phyloP scores from a whole-genome alignment of 2,329 filamentous ascomycete species.

The Claviceps spartinae region DNA sequence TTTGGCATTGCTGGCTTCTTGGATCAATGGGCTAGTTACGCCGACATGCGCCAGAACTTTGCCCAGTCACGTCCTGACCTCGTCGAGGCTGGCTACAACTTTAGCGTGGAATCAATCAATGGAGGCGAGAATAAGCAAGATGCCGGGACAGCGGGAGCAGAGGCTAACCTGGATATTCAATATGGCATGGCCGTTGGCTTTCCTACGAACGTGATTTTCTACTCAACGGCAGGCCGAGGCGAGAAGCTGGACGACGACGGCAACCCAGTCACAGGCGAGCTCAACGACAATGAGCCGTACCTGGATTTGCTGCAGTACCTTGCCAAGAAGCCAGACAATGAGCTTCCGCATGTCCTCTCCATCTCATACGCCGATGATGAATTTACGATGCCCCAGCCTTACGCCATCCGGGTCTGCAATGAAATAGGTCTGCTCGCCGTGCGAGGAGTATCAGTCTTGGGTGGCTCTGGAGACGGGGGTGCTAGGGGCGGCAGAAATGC shows the following conservation, averaged over 20 bases:
- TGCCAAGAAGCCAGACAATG: conserved; percentile 26
- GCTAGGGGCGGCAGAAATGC: conserved; percentile 31
- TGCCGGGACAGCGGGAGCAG: conserved; percentile 23
- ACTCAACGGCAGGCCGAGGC: conserved; percentile 30
- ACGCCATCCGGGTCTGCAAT: conserved; percentile 38
- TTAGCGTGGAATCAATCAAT: conserved; percentile 27
- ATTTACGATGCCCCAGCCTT: conserved; percentile 35
- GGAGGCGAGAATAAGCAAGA: conserved; percentile 30
- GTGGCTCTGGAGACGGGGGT: conserved; percentile 38
- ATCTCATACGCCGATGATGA: conserved; percentile 48
- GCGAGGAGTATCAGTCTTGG: conserved; percentile 37
- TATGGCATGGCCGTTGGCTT: conserved; percentile 32
- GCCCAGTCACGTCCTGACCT: conserved; percentile 22
- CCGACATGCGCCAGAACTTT: conserved; percentile 28
- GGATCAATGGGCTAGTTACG: conserved; percentile 31
- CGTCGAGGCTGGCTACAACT: conserved; percentile 23
- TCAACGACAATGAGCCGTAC: conserved; percentile 41
- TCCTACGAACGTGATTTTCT: conserved; percentile 31
- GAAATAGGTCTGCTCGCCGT: conserved; percentile 39
- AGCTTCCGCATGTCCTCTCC: conserved; percentile 41
- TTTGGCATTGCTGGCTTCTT: conserved; percentile 37
- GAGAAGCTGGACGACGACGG: conserved; percentile 26
- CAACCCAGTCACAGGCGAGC: conserved; percentile 15
- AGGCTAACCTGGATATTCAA: conserved; percentile 35
- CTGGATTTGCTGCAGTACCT: conserved; percentile 39